Evolutionary conservation across 2,329 filamentous ascomycete species (phyloP), one percentile per base, ranked within the genome.

Genomic region (Chaetoscypha palmicola): DNA sequence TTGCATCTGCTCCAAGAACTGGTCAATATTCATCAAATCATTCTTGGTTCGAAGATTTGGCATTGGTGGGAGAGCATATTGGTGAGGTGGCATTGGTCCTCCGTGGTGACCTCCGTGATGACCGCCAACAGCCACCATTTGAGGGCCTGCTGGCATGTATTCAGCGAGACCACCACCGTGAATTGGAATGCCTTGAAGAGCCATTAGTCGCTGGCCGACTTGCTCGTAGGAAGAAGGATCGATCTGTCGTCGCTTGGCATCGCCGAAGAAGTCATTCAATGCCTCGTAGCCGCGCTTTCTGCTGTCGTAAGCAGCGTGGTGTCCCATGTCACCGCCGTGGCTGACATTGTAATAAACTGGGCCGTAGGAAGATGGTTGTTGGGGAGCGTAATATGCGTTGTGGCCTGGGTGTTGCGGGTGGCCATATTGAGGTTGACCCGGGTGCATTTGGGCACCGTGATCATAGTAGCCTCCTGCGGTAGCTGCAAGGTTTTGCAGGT

Each of bases 1-100:
- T 67, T 96, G 90, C 74, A 97, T 91, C 67, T 96, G 88, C 67
- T 95, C 89, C 43, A 98, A 77, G 64, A 97, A 86, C 61, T 89
- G 85, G 64, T 97, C 92, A 59, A 97, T 90, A 63, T 94, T 89
- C 63, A 94, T 72, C 33, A 98, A 73, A 63, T 98, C 92, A 63
- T 81, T 89, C 75, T 97, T 95, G 38, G 90, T 96, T 60, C 91
- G 82, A 44, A 94, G 75, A 58, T 89, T 94, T 37, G 81, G 81
- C 71, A 94, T 88, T 42, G 92, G 86, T 38, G 91, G 87, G 47
- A 96, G 74, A 50, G 88, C 87, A 68, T 96, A 95, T 59, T 76
- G 73, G 41, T 90, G 86, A 63, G 87, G 80, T 3, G 83, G 76
- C 54, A 83, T 74, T 28, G 81, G 70, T 12, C 40, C 66, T 21